These are phyloP conservation scores for Trichoderma endophyticum DNA, from an alignment of 2,329 filamentous ascomycete genomes.

Conservation along the genomic window DNA sequence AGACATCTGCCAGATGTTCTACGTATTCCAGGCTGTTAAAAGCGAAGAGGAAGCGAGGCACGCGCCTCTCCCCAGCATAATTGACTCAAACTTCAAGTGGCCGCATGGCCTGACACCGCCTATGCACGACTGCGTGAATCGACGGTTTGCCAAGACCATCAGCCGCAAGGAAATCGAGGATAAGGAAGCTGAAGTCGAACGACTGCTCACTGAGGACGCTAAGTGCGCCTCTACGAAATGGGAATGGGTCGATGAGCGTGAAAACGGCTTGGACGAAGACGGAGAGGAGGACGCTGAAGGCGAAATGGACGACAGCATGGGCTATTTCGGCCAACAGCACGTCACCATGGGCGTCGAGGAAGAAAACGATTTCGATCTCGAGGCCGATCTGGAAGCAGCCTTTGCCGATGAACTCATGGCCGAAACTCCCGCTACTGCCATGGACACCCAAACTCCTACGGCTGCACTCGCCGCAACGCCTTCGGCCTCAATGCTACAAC, in stretches of 20 bases:
- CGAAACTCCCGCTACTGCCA: conserved; percentile 42
- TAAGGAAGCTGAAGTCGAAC: conserved; percentile 75
- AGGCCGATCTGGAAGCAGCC: conserved; percentile 55
- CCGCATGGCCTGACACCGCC: conserved; percentile 85
- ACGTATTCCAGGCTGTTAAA: conserved; percentile 68
- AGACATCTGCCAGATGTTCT: conserved; percentile 84
- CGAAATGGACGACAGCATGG: conserved; percentile 46
- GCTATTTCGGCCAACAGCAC: conserved; percentile 36
- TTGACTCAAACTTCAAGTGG: conserved; percentile 69
- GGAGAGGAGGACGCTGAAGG: conserved; percentile 49
- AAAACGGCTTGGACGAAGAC: conserved; percentile 40
- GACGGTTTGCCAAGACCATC: conserved; percentile 78
- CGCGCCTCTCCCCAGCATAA: conserved; percentile 67
- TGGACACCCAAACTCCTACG: conserved; percentile 46
- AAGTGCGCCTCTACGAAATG: conserved; percentile 58
- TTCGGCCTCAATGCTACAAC: conserved; percentile 37
- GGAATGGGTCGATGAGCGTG: conserved; percentile 60
- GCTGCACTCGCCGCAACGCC: conserved; percentile 45
- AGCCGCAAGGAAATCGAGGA: conserved; percentile 81
- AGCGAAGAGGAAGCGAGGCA: conserved; percentile 64
- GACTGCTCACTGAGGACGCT: conserved; percentile 67
- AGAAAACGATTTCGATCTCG: conserved; percentile 50
- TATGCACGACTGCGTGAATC: conserved; percentile 79
- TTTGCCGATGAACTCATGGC: conserved; percentile 42
- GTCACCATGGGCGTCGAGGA: conserved; percentile 31